Percentiles rank a stretch among this genome's conserved stretches.
Conservation (phyloP, 352 stramenopile species). For the Pythium chondricola region DNA sequence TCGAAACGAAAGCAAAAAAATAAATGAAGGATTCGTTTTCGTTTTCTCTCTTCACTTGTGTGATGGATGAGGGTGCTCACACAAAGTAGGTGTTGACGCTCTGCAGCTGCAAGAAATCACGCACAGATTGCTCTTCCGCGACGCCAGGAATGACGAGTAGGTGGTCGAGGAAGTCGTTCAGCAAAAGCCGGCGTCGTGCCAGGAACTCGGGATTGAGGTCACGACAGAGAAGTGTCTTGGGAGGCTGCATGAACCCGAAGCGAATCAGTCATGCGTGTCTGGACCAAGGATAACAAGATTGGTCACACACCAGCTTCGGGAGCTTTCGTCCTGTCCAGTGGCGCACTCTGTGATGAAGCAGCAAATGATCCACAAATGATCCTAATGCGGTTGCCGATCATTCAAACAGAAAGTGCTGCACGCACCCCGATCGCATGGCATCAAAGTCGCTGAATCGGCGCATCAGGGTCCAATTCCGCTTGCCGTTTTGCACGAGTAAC, state of each 20-base stretch:
- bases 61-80: constrained; percentile 5
- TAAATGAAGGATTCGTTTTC: no score
- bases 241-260: constrained; percentile 23
- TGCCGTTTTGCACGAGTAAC: constrained; percentile 61
- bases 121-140: constrained; percentile 42
- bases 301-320: no score
- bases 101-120: constrained; percentile 60
- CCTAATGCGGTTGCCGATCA: neutral
- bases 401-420: neutral
- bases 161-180: constrained; percentile 55
- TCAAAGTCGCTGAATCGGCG: constrained; percentile 76
- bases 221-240: constrained; percentile 67
- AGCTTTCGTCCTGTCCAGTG: no score
- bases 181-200: constrained; percentile 32
- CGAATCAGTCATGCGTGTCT: no score
- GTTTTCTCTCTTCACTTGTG: no score
- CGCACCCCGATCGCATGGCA: constrained; percentile 36
- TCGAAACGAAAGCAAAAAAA: no score
- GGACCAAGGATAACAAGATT: no score
- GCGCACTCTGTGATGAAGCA: constrained; percentile 24
- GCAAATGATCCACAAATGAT: neutral
- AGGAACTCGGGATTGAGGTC: constrained; percentile 73
- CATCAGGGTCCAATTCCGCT: constrained; percentile 57
- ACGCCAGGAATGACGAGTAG: constrained; percentile 60
- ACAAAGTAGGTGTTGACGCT: constrained; percentile 59